Evolutionary conservation across 2,329 filamentous ascomycete genomes (phyloP).

Genomic region (Verticillium nubilum): DNA sequence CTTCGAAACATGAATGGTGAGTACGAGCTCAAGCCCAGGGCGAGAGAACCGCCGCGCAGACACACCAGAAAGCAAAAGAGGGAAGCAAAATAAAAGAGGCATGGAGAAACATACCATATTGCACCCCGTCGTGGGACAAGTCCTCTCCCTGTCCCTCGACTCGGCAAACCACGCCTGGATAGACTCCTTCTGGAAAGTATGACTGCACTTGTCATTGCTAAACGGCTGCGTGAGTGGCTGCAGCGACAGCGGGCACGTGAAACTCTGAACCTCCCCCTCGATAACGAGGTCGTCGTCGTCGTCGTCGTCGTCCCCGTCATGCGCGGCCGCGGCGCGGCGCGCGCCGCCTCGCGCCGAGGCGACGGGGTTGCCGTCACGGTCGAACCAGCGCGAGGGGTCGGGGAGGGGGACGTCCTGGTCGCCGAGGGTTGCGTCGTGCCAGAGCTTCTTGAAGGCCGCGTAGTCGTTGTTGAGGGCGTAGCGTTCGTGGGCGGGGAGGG

Average conservation of each 20-base stretch:
- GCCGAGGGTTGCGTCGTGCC: slow-evolving; percentile 48
- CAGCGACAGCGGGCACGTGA: slow-evolving; percentile 66
- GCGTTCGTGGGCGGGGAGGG: slow-evolving; percentile 35
- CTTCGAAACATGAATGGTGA: no score
- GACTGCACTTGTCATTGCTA: slow-evolving; percentile 62
- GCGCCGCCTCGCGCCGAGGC: slow-evolving; percentile 8
- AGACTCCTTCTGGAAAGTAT: slow-evolving; percentile 64
- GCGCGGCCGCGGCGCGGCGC: slow-evolving; percentile 36
- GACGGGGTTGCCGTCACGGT: slow-evolving; percentile 36
- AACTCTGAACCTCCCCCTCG: slow-evolving; percentile 55
- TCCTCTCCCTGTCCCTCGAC: slow-evolving; percentile 27
- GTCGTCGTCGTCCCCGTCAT: slow-evolving; percentile 36
- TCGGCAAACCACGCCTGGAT: slow-evolving; percentile 52
- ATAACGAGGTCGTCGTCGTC: slow-evolving; percentile 66
- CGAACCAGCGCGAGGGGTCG: slow-evolving; percentile 50
- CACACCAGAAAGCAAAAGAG: neutral
- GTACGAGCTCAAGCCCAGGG: no score
- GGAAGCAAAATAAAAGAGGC: neutral
- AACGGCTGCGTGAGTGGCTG: slow-evolving; percentile 59
- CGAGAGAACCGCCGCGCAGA: no score
- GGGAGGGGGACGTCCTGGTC: slow-evolving; percentile 45
- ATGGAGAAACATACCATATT: slow-evolving; percentile 36
- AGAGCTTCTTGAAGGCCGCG: slow-evolving; percentile 50
- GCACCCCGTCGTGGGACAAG: slow-evolving; percentile 64
- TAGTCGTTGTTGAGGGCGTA: slow-evolving; percentile 56